Base-by-base conservation (phyloP, 768 basidiomycete species). In the Amanita brunnescens region DNA sequence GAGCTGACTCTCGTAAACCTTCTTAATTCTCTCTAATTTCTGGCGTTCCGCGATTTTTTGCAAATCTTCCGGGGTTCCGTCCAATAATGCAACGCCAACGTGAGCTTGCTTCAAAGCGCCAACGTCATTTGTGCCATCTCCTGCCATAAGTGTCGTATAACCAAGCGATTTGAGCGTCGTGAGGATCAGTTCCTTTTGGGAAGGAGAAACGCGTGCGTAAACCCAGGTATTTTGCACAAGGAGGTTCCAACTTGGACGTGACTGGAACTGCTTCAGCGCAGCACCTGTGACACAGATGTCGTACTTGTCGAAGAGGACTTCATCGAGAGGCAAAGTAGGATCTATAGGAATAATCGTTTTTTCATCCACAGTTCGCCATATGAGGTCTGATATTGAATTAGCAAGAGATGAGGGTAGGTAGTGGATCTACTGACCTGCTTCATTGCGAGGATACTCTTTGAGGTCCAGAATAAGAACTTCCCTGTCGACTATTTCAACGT, bases 61-160 rank as follows among this genome's bases (percentile, higher is more conserved):
- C 20, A 99, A 70, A 61, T 97, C 95, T 58, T 94, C 94, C 0
- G 80, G 78, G 0, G 93, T 90, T 0, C 95, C 92, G 60, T 97
- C 92, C 49, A 96, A 70, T 2, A 93, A 72, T 1, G 95, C 95
- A 24, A 98, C 89, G 46, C 96, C 95, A 53, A 99, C 87, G 65
- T 99, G 92, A 0, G 96, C 96, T 64, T 96, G 93, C 67, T 98
- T 99, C 47, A 99, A 79, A 2, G 96, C 96, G 20, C 96, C 96
- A 45, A 99, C 96, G 56, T 98, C 96, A 63, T 99, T 98, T 3
- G 96, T 99, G 26, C 96, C 96, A 63, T 99, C 96, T 47, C 96
- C 96, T 5, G 94, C 96, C 96, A 98, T 98, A 47, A 99, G 76
- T 0, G 96, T 99, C 13, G 77, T 78, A 63, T 91, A 99, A 20